These are phyloP conservation scores for Penicillium bovifimosum DNA, from an alignment of 495 filamentous ascomycete genomes.

Conservation along the genomic window DNA sequence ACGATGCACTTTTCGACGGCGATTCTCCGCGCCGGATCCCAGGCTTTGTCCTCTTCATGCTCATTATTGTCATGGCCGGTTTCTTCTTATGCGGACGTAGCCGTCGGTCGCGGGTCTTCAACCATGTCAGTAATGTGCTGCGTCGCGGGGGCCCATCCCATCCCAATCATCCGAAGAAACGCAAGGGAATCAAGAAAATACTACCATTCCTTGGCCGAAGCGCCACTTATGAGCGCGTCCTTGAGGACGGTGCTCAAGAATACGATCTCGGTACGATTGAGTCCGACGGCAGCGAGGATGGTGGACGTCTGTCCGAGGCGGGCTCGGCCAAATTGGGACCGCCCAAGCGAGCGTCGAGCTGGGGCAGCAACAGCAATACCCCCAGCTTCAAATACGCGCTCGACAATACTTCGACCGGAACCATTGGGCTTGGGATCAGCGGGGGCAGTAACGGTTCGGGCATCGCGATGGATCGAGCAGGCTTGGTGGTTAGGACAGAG, in stretches of 20 bases:
- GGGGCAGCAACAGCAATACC: constrained; percentile 31
- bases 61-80: constrained; percentile 62
- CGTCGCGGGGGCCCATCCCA: constrained; percentile 48
- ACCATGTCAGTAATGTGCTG: constrained; percentile 47
- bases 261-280: constrained; percentile 68
- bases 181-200: constrained; percentile 49
- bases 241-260: constrained; percentile 67
- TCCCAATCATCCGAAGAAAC: constrained; percentile 46
- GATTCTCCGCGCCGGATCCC: constrained; percentile 61
- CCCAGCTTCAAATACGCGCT: constrained; percentile 52
- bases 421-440: constrained; percentile 44
- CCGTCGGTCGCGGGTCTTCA: constrained; percentile 60
- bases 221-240: constrained; percentile 71
- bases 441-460: constrained; percentile 30
- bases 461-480: constrained; percentile 64
- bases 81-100: constrained; percentile 68
- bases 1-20: constrained; percentile 60
- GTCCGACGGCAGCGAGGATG: constrained; percentile 50
- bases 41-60: constrained; percentile 65
- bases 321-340: constrained; percentile 26
- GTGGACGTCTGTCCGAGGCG: constrained; percentile 29
- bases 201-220: constrained; percentile 49
- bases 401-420: constrained; percentile 50
- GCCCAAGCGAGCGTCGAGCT: constrained; percentile 36
- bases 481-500: constrained; percentile 72